A percentile compares a stretch with the other conserved stretches of the same genome.
Conservation (phyloP, 768 basidiomycete species). For the Pulveroboletus sp. region DNA sequence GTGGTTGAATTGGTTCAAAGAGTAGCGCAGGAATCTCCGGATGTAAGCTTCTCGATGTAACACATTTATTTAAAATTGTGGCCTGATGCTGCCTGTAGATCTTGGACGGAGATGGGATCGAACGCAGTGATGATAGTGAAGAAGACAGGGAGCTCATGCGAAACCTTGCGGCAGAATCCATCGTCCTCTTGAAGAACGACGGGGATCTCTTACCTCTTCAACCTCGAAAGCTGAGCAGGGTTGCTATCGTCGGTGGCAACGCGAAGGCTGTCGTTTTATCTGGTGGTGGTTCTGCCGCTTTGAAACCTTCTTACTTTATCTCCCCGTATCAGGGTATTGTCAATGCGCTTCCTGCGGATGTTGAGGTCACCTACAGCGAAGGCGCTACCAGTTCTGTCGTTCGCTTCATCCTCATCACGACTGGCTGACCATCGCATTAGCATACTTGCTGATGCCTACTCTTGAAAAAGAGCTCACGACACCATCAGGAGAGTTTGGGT, state of each 20-base stretch:
- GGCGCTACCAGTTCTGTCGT: constrained; percentile 58
- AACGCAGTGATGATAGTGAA: constrained; percentile 57
- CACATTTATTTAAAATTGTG: neutral
- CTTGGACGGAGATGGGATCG: constrained; percentile 66
- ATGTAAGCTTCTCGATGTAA: constrained; percentile 36
- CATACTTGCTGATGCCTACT: constrained; percentile 59
- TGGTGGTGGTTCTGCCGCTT: constrained; percentile 68
- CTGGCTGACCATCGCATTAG: constrained; percentile 31
- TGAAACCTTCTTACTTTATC: constrained; percentile 73
- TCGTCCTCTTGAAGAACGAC: constrained; percentile 76
- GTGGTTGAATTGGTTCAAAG: constrained; percentile 69
- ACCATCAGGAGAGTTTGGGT: constrained; percentile 57
- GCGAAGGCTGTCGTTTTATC: constrained; percentile 63
- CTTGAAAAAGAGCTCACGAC: constrained; percentile 67
- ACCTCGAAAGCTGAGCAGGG: constrained; percentile 52
- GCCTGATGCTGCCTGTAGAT: constrained; percentile 36
- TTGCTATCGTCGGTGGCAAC: constrained; percentile 71
- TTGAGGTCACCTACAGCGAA: constrained; percentile 62
- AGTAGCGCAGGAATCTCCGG: constrained; percentile 61
- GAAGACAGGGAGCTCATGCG: constrained; percentile 63
- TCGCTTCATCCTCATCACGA: neutral
- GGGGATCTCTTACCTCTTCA: constrained; percentile 33
- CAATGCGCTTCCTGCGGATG: constrained; percentile 44
- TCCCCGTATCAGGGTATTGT: constrained; percentile 76
- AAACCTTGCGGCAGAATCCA: constrained; percentile 60